Base-by-base conservation (phyloP, 257 asterid genomes). In the Verbascum thapsus region DNA sequence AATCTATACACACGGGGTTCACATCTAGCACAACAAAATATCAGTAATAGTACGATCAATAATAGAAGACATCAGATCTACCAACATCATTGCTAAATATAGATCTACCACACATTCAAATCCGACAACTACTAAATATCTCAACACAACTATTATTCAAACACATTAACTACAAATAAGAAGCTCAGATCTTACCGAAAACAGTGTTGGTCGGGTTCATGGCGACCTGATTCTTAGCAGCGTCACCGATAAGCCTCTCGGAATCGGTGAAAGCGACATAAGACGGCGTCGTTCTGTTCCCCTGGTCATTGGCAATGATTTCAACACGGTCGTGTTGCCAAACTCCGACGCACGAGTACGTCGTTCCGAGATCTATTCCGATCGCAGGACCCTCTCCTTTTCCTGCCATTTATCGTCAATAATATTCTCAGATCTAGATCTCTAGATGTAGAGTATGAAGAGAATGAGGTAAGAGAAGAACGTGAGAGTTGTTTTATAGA, bases 171-270 rank as follows among this genome's bases (percentile, higher is more conserved):
- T 16, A 13, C 17, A 11, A 53, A 53, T 2, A 53, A 50, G 5
- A 4, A 4, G 56, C 37, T 13, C 8, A 13, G 16, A 62, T 63
- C 78, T 71, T 71, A 78, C 83, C 83, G 10, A 78, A 78, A 64
- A 78, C 83, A 41, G 83, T 78, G 78, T 78, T 78, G 2, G 72
- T 74, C 9, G 83, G 83, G 66, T 78, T 78, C 83, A 78, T 78
- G 11, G 83, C 83, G 1, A 78, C 83, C 71, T 78, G 83, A 59
- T 78, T 78, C 76, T 78, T 78, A 17, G 83, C 83, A 6, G 83
- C 83, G 51, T 78, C 83, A 13, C 83, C 83, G 13, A 78, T 78
- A 7, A 78, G 77, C 67, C 83, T 64, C 74, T 78, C 83, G 35
- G 69, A 5, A 30, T 78, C 80, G 0, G 83, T 78, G 66, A 78